phyloP scores from a whole-genome alignment of 2,329 filamentous ascomycete species.

The Penicillium sp. region DNA sequence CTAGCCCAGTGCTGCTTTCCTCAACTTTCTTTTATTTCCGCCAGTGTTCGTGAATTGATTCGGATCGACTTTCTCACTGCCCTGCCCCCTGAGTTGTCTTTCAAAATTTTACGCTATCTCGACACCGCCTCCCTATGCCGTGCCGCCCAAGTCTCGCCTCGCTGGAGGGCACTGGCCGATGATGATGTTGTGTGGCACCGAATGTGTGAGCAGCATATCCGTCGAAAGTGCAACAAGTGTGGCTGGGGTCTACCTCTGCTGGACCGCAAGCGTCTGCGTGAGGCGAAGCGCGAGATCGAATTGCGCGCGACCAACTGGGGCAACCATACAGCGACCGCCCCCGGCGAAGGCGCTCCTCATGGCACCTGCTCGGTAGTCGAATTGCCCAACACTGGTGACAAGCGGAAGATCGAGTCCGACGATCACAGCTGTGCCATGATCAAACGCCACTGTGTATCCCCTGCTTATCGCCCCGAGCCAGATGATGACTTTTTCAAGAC shows the following conservation, averaged over 20 bases:
- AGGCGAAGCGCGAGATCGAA: conserved; percentile 80
- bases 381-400: conserved; percentile 12
- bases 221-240: conserved; percentile 88
- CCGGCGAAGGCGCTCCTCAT: conserved; percentile 11
- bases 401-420: conserved; percentile 26
- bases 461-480: conserved; percentile 25
- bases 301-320: conserved; percentile 58
- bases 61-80: conserved; percentile 95
- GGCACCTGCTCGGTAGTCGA: conserved; percentile 18
- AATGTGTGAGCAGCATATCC: conserved; percentile 97
- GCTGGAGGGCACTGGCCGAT: conserved; percentile 86
- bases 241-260: conserved; percentile 89
- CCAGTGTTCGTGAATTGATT: conserved; percentile 86
- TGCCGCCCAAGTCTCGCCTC: conserved; percentile 83
- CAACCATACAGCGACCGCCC: conserved; percentile 48
- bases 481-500: conserved; percentile 48
- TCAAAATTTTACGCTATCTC: conserved; percentile 86
- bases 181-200: conserved; percentile 97
- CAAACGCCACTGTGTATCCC: conserved; percentile 30
- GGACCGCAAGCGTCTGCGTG: conserved; percentile 79
- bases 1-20: conserved; percentile 96
- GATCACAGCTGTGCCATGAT: conserved; percentile 27
- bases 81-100: conserved; percentile 81
- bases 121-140: conserved; percentile 94
- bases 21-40: conserved; percentile 86